Evolutionary conservation across 495 filamentous ascomycete genomes (phyloP).

Genomic region (Tuber microsphaerosporum): DNA sequence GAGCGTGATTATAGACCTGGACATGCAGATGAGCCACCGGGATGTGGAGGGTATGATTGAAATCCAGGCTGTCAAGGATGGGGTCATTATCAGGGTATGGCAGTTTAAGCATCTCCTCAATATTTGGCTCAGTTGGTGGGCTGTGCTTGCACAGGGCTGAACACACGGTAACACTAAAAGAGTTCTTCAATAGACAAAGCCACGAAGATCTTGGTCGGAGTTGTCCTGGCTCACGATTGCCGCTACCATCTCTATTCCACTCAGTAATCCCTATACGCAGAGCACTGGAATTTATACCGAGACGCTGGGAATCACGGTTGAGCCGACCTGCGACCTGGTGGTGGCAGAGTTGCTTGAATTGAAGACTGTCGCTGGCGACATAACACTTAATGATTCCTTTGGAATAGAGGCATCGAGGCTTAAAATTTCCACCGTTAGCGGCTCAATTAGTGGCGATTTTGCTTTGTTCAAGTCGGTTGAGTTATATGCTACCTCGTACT

Average conservation of each 20-base stretch:
- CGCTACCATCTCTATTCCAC: constrained; percentile 22
- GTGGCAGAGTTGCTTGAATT: background rate
- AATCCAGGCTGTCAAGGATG: background rate
- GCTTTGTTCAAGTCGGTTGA: constrained; percentile 12
- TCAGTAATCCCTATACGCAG: constrained; percentile 8
- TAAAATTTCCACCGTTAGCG: background rate
- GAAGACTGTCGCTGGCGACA: constrained; percentile 5
- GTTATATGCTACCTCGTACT: constrained; percentile 18
- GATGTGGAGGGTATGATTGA: background rate
- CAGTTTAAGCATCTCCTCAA: background rate
- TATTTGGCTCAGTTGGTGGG: background rate
- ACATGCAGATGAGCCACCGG: background rate
- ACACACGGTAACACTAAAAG: background rate
- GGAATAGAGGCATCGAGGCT: constrained; percentile 11
- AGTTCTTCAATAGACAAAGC: background rate
- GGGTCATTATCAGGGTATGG: background rate
- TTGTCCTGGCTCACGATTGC: background rate
- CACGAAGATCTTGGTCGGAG: background rate
- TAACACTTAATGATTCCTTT: constrained; percentile 4
- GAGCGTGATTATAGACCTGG: background rate
- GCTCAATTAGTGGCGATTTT: constrained; percentile 23
- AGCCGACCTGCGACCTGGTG: constrained; percentile 13
- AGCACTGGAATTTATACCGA: constrained; percentile 1
- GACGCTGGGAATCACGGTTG: constrained; percentile 10
- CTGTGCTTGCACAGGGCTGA: background rate